Evolutionary conservation across 192 early-diverging fungal genomes (phyloP).

Genomic region (Chytriomyces sp.): DNA sequence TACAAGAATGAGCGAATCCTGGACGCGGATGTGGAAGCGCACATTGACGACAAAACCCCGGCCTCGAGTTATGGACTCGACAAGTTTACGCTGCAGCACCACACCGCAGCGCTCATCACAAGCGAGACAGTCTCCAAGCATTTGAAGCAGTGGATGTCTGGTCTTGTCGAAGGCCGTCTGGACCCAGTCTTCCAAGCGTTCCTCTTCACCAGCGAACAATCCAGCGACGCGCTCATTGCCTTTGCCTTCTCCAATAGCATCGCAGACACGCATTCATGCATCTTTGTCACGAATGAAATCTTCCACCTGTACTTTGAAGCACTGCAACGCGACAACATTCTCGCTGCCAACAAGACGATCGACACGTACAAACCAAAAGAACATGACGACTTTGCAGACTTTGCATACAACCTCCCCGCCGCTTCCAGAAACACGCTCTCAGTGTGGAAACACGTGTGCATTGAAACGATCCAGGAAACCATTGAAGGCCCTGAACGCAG

Average conservation of each 20-base stretch:
- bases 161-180: not conserved
- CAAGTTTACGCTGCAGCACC: constrained; percentile 9
- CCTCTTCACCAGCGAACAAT: constrained; percentile 6
- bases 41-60: constrained; percentile 34
- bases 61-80: constrained; percentile 6
- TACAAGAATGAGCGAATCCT: constrained; percentile 57
- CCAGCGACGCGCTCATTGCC: constrained; percentile 17
- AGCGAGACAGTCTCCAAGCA: not conserved
- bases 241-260: constrained; percentile 41
- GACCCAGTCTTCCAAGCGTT: constrained; percentile 29
- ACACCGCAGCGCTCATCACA: not conserved
- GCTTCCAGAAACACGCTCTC: constrained; percentile 22
- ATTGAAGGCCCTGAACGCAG: constrained; percentile 42
- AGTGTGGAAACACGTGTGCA: constrained; percentile 50
- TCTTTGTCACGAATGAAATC: constrained; percentile 42
- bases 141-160: not conserved
- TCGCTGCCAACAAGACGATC: constrained; percentile 13
- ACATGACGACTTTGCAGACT: constrained; percentile 47
- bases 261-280: constrained; percentile 41
- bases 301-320: constrained; percentile 43
- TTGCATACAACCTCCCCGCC: constrained; percentile 36
- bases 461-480: constrained; percentile 53
- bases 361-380: constrained; percentile 35
- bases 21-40: constrained; percentile 60
- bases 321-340: not conserved